phyloP scores from a whole-genome alignment of 768 basidiomycete species.

The Boletus fagicola region DNA sequence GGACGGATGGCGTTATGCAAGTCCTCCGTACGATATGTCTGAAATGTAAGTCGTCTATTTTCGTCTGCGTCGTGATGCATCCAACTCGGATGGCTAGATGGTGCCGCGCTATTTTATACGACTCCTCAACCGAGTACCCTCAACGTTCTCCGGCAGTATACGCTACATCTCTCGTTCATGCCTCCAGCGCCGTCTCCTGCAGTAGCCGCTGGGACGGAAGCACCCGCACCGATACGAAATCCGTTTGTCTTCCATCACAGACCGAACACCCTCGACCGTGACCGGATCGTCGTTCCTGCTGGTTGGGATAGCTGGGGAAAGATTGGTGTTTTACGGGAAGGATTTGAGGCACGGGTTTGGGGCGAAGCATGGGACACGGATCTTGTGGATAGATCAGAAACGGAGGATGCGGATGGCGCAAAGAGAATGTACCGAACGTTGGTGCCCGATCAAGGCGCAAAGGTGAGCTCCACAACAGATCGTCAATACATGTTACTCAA shows the following conservation, averaged over 20 bases:
- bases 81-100: conserved; percentile 54
- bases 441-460: conserved; percentile 72
- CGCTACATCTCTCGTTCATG: conserved; percentile 64
- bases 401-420: conserved; percentile 49
- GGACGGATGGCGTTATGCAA: conserved; percentile 94
- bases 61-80: background rate
- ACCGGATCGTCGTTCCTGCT: conserved; percentile 86
- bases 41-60: conserved; percentile 63
- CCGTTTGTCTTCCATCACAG: conserved; percentile 85
- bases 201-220: conserved; percentile 33
- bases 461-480: conserved; percentile 44
- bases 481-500: background rate
- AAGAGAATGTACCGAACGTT: conserved; percentile 65
- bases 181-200: conserved; percentile 57
- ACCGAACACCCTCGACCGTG: conserved; percentile 91
- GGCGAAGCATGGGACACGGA: conserved; percentile 80
- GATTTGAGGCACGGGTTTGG: conserved; percentile 82
- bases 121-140: conserved; percentile 77
- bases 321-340: conserved; percentile 84
- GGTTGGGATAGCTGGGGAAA: conserved; percentile 99
- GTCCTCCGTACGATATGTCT: conserved; percentile 89
- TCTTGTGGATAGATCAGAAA: conserved; percentile 46
- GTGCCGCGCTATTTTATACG: conserved; percentile 89
- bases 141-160: conserved; percentile 75
- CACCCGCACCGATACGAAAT: conserved; percentile 57